phyloP scores from a whole-genome alignment of 1,284 basidiomycete species.

The Kwoniella shivajii region DNA sequence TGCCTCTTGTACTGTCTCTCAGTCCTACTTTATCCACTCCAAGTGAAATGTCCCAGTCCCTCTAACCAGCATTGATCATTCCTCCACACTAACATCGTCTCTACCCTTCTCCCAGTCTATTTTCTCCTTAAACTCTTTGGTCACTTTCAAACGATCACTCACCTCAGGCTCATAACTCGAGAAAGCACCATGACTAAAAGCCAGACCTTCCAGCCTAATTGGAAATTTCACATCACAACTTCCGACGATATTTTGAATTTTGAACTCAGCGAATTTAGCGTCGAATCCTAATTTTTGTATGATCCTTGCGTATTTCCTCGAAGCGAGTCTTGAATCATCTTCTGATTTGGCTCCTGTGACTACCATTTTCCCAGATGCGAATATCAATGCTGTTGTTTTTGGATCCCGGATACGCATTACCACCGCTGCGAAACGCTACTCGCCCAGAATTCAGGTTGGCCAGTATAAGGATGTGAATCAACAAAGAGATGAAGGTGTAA shows the following conservation, averaged over 20 bases:
- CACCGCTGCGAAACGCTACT: slow-evolving; percentile 97
- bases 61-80: too few relatives aligned
- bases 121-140: background rate
- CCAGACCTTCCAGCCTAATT: slow-evolving; percentile 95
- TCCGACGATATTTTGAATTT: slow-evolving; percentile 99
- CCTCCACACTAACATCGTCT: too few relatives aligned
- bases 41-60: too few relatives aligned
- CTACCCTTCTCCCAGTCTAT: background rate
- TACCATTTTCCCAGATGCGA: slow-evolving; percentile 99
- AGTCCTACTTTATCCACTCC: too few relatives aligned
- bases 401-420: slow-evolving; percentile 99
- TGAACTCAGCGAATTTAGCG: slow-evolving; percentile 99
- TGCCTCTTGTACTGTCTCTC: too few relatives aligned
- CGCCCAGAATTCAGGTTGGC: background rate
- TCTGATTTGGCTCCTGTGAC: slow-evolving; percentile 99
- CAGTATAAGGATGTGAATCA: background rate
- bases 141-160: slow-evolving; percentile 37
- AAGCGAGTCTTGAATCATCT: slow-evolving; percentile 94
- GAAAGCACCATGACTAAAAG: slow-evolving; percentile 98
- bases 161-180: slow-evolving; percentile 98
- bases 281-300: slow-evolving; percentile 99
- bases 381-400: slow-evolving; percentile 98
- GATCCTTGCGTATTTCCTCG: slow-evolving; percentile 98
- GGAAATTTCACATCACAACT: slow-evolving; percentile 99
- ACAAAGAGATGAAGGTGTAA: slow-evolving; percentile 23